Evolutionary conservation across 2,329 filamentous ascomycete genomes (phyloP), one percentile per base, ranked within the genome.

Genomic region (Pseudogymnoascus sp.): DNA sequence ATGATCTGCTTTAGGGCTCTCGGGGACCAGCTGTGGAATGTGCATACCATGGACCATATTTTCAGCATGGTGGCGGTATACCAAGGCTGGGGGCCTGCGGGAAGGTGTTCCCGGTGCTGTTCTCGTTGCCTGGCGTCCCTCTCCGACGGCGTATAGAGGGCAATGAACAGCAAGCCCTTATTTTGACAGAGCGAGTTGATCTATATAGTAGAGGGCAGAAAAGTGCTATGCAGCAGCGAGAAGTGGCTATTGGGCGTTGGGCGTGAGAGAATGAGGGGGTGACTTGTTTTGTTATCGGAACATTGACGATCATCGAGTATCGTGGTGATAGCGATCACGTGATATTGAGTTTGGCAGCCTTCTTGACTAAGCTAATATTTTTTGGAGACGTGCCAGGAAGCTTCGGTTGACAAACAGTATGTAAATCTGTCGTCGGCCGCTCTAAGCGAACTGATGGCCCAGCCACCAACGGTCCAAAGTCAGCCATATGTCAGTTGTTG

Each of bases 31-130:
- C 60, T 43, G 63, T 66, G 14, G 66, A 62, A 61, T 65, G 19
- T 28, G 26, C 83, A 61, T 81, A 96, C 92, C 93, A 98, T 96
- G 72, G 92, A 96, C 95, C 93, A 98, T 82, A 98, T 97, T 82
- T 98, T 98, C 83, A 97, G 84, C 95, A 98, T 98, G 74, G 81
- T 93, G 79, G 68, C 63, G 59, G 59, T 61, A 19, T 19, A 56
- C 28, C 28, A 19, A 56, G 26, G 28, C n/a, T 53, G 28, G 16
- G n/a, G 8, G 28, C 6, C 28, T 56, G 50, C 50, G 26, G 50
- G 26, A 33, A 19, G 28, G 8, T 31, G 14, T 28, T 53, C 24
- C 46, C 24, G 24, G 46, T 33, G 50, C n/a, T 56, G 28, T 33
- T 33, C 50, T 56, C 28, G 50, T 33, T 33, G 50, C 10, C 50